These are phyloP conservation scores for Dictyostelium firmibasis DNA, from an alignment of 78 protist species.

Conservation along the genomic window DNA sequence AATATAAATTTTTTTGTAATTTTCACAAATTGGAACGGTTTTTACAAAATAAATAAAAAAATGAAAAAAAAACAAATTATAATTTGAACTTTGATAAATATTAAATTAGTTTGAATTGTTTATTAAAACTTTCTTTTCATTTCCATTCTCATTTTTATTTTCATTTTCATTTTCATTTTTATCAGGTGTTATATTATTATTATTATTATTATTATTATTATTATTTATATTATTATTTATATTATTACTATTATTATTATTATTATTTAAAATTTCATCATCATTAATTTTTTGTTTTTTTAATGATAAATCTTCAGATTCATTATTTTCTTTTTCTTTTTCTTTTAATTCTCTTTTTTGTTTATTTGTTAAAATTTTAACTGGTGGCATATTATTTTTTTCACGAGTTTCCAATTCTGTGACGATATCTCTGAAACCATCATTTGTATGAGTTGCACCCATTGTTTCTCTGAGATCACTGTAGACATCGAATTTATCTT, in stretches of 20 bases:
- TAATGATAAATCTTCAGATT: too few relatives aligned
- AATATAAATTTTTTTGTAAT: too few relatives aligned
- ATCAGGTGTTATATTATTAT: not conserved
- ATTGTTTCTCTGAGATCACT: conserved; percentile 39
- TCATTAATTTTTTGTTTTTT: conserved; percentile 2
- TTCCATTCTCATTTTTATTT: not conserved
- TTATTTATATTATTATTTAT: not conserved
- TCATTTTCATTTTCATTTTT: not conserved
- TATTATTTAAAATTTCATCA: not conserved
- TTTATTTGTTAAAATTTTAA: conserved; percentile 35
- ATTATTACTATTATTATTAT: not conserved
- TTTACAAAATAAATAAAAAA: too few relatives aligned
- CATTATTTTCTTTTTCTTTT: conserved; percentile 9
- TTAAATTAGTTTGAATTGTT: not conserved
- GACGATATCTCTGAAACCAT: conserved; percentile 8
- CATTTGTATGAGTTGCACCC: not conserved
- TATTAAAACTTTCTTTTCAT: not conserved
- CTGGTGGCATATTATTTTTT: not conserved
- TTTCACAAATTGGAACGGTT: too few relatives aligned
- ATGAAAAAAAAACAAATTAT: too few relatives aligned
- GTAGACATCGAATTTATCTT: conserved; percentile 3
- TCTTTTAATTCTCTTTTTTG: conserved; percentile 57
- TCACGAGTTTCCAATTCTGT: conserved; percentile 18
- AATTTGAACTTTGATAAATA: not conserved
- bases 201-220: not conserved